A percentile compares a stretch with the other conserved stretches of the same genome.
phyloP scores from a whole-genome alignment of 805 yeast genomes.

The Candida vaughaniae region DNA sequence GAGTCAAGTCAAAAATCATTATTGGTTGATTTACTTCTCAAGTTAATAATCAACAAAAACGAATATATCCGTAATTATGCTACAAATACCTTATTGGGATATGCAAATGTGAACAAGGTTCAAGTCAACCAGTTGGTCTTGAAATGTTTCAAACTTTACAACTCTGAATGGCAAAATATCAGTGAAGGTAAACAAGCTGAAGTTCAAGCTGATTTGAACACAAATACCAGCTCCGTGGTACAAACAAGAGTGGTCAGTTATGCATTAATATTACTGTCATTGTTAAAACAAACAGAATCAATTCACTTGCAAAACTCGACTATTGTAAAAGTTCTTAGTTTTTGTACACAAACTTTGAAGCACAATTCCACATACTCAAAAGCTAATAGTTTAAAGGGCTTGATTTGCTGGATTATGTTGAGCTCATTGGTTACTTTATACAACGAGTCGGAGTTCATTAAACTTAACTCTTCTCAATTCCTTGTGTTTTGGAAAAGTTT shows the following conservation, averaged over 20 bases:
- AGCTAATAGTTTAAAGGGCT: constrained; percentile 23
- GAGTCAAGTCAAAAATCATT: constrained; percentile 22
- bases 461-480: constrained; percentile 43
- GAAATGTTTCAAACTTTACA: constrained; percentile 29
- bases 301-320: constrained; percentile 38
- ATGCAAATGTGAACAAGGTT: constrained; percentile 28
- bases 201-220: constrained; percentile 6
- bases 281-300: constrained; percentile 36
- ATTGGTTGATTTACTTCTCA: constrained; percentile 28
- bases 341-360: constrained; percentile 45
- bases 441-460: constrained; percentile 41
- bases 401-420: constrained; percentile 43
- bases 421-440: constrained; percentile 40
- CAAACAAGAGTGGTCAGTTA: constrained; percentile 28
- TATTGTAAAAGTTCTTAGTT: constrained; percentile 41
- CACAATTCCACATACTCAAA: constrained; percentile 26
- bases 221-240: constrained; percentile 10
- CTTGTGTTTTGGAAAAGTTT: constrained; percentile 45
- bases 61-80: constrained; percentile 37
- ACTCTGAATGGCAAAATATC: constrained; percentile 11
- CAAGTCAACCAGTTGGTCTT: constrained; percentile 37
- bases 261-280: constrained; percentile 35
- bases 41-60: constrained; percentile 31
- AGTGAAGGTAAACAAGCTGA: constrained; percentile 7
- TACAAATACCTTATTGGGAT: constrained; percentile 28